phyloP scores from a whole-genome alignment of 441 rosid species.

The Aleurites moluccanus region DNA sequence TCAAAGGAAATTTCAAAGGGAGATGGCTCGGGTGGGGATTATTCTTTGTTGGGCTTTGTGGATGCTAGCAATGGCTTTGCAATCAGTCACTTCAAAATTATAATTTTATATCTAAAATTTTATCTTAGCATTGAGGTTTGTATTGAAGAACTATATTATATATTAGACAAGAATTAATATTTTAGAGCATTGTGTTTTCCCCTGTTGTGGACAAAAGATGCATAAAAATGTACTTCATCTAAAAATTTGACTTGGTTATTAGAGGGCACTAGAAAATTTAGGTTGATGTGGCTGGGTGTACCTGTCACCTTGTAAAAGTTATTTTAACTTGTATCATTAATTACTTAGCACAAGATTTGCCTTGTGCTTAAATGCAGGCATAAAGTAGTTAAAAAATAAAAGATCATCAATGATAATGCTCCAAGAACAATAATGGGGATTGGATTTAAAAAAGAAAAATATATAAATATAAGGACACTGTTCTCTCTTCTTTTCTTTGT shows the following conservation, averaged over 20 bases:
- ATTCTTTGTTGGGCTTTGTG: too few species aligned
- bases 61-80: too few species aligned
- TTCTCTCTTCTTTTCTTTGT: not conserved
- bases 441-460: not conserved
- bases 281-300: not conserved
- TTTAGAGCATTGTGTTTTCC: not conserved
- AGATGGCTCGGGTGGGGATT: too few species aligned
- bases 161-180: not conserved
- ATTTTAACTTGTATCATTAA: not conserved
- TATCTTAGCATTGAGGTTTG: not conserved
- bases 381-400: not conserved
- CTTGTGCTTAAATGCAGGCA: not conserved
- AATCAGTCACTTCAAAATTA: too few species aligned
- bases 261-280: too few species aligned
- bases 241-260: too few species aligned
- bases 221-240: not conserved
- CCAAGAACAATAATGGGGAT: slow-evolving; percentile 9
- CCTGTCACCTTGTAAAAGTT: not conserved
- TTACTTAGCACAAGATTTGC: not conserved
- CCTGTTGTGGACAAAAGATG: not conserved
- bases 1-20: not conserved
- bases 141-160: not conserved
- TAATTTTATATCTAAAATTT: not conserved
- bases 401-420: slow-evolving; percentile 10
- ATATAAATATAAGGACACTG: not conserved